These are phyloP conservation scores for Leccinum boreale DNA, from an alignment of 768 basidiomycete species.

Conservation along the genomic window DNA sequence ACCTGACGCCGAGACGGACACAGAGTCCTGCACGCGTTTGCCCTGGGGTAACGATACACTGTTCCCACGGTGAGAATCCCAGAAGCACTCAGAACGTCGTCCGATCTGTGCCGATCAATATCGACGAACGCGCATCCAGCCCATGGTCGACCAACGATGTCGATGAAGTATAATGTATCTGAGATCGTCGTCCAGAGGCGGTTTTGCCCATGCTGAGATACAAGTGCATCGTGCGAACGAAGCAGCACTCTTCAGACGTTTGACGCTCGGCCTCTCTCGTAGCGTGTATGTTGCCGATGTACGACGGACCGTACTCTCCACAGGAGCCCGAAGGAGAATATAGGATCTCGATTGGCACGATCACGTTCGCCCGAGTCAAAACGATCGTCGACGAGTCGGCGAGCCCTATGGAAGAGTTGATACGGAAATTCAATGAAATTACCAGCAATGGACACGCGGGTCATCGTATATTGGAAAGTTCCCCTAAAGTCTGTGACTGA, in stretches of 20 bases:
- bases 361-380: not conserved
- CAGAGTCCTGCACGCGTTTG: not conserved
- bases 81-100: not conserved
- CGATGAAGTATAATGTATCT: not conserved
- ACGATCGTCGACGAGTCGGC: not conserved
- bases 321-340: not conserved
- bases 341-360: not conserved
- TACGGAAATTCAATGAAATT: not conserved
- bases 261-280: not conserved
- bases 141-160: slow-evolving; percentile 2
- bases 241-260: not conserved
- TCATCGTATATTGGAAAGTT: not conserved
- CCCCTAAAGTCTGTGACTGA: not conserved
- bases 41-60: not conserved
- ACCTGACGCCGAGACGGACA: not conserved
- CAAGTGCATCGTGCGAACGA: slow-evolving; percentile 12
- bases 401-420: not conserved
- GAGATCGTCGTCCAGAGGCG: slow-evolving; percentile 7
- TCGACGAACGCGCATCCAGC: not conserved
- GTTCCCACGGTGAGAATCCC: slow-evolving; percentile 3
- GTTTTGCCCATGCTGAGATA: slow-evolving; percentile 8
- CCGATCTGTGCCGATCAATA: not conserved
- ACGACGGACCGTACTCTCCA: slow-evolving; percentile 1
- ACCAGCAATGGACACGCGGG: not conserved
- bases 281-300: not conserved